Evolutionary conservation across 805 yeast genomes (phyloP).

Genomic region (Candida lessepsii): DNA sequence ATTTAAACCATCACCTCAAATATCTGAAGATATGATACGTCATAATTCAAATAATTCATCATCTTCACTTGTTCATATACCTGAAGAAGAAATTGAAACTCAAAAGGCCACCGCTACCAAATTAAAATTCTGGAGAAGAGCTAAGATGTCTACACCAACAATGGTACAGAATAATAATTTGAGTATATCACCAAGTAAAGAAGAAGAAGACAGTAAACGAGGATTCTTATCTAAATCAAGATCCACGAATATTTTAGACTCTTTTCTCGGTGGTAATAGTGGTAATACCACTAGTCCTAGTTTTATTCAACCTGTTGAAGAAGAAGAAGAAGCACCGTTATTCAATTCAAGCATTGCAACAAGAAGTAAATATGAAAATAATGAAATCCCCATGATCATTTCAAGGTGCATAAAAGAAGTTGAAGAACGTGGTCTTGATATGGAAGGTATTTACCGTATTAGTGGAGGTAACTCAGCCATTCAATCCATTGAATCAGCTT

Average conservation of each 20-base stretch:
- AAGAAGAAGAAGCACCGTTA: constrained; percentile 26
- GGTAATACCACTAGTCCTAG: constrained; percentile 4
- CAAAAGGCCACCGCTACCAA: constrained; percentile 39
- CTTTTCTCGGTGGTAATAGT: constrained; percentile 23
- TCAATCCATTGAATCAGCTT: constrained; percentile 45
- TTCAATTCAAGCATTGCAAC: constrained; percentile 59
- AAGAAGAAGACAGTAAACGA: constrained; percentile 11
- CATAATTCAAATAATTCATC: constrained; percentile 17
- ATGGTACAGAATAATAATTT: constrained; percentile 4
- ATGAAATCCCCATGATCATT: constrained; percentile 67
- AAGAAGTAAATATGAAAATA: constrained; percentile 61
- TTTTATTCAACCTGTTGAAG: neutral
- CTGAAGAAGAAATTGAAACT: constrained; percentile 27
- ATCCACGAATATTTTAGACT: constrained; percentile 46
- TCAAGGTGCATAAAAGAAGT: constrained; percentile 72
- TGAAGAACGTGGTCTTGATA: constrained; percentile 69
- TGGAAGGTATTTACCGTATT: constrained; percentile 88
- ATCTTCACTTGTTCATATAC: constrained; percentile 14
- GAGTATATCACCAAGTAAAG: constrained; percentile 7
- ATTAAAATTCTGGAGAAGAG: constrained; percentile 45
- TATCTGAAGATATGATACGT: constrained; percentile 7
- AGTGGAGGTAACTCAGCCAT: constrained; percentile 79
- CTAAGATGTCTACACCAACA: constrained; percentile 24
- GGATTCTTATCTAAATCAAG: constrained; percentile 36
- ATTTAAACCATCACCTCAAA: constrained; percentile 4